Evolutionary conservation across 441 rosid species (phyloP).

Genomic region (Corymbia calophylla): DNA sequence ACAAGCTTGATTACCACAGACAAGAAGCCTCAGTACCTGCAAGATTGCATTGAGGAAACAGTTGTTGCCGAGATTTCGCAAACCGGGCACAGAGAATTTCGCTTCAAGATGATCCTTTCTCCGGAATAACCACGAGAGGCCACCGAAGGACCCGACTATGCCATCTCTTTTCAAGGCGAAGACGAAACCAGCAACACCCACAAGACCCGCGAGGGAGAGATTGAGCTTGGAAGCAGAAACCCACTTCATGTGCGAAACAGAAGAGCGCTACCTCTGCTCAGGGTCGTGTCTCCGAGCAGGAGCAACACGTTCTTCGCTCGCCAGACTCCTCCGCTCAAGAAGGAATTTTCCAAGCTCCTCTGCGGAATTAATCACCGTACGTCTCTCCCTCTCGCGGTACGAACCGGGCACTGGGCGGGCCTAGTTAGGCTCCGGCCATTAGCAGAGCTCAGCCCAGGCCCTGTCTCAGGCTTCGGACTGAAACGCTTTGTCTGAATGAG

Average conservation of each 20-base stretch:
- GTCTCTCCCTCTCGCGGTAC: background rate
- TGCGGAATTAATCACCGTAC: background rate
- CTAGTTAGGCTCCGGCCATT: background rate
- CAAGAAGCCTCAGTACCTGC: conserved; percentile 38
- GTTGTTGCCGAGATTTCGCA: conserved; percentile 76
- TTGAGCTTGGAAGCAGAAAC: conserved; percentile 30
- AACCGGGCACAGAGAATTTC: conserved; percentile 49
- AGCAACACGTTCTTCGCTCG: background rate
- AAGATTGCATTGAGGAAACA: conserved; percentile 81
- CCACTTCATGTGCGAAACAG: conserved; percentile 16
- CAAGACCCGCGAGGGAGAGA: conserved; percentile 34
- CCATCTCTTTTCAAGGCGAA: conserved; percentile 35
- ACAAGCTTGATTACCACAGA: background rate
- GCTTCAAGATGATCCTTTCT: conserved; percentile 13
- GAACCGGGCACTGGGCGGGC: background rate
- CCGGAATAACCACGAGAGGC: conserved; percentile 16
- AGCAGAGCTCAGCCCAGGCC: background rate
- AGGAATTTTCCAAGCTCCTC: background rate
- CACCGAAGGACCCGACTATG: conserved; percentile 18
- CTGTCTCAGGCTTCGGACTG: background rate
- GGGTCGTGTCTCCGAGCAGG: background rate
- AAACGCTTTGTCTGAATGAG: background rate
- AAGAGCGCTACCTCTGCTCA: background rate
- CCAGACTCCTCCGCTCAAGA: background rate
- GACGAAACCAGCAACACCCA: conserved; percentile 44